A percentile compares a stretch with the other conserved stretches of the same genome.
phyloP scores from a whole-genome alignment of 352 stramenopile species.

The Pythium aphanidermatum region DNA sequence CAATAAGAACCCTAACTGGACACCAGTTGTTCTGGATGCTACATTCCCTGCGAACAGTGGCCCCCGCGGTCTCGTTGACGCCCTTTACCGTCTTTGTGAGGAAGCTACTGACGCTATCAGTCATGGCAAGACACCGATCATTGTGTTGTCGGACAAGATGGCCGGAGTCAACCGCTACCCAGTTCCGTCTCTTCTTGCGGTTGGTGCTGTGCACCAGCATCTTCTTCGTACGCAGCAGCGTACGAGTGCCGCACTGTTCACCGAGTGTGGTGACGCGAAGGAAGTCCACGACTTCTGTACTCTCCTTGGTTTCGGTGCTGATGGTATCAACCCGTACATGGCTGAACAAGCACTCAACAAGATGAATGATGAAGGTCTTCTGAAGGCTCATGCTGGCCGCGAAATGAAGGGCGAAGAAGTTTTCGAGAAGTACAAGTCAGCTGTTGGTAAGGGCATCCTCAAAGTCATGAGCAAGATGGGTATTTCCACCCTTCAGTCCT shows the following conservation, averaged over 20 bases:
- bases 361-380: slow-evolving; percentile 92
- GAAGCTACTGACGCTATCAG: slow-evolving; percentile 91
- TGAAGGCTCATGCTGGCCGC: slow-evolving; percentile 53
- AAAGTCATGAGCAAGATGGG: slow-evolving; percentile 95
- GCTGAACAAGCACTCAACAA: slow-evolving; percentile 93
- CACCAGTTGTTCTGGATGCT: slow-evolving; percentile 50
- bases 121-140: slow-evolving; percentile 53
- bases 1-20: slow-evolving; percentile 52
- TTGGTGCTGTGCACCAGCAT: slow-evolving; percentile 96
- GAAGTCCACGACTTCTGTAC: slow-evolving; percentile 96
- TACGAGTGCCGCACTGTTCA: slow-evolving; percentile 88
- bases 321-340: slow-evolving; percentile 95
- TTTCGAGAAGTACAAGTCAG: slow-evolving; percentile 59
- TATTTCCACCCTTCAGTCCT: slow-evolving; percentile 93
- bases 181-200: slow-evolving; percentile 91
- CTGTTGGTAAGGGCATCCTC: slow-evolving; percentile 61
- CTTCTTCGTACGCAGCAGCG: slow-evolving; percentile 91
- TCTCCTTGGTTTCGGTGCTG: slow-evolving; percentile 92
- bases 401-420: slow-evolving; percentile 53
- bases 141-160: slow-evolving; percentile 92
- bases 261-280: slow-evolving; percentile 92
- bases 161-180: slow-evolving; percentile 84
- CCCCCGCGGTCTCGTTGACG: slow-evolving; percentile 62
- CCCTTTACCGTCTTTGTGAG: slow-evolving; percentile 91
- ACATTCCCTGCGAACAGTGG: slow-evolving; percentile 57